Conservation (phyloP, 1,139 yeast genomes). For the Hanseniaspora sp. region DNA sequence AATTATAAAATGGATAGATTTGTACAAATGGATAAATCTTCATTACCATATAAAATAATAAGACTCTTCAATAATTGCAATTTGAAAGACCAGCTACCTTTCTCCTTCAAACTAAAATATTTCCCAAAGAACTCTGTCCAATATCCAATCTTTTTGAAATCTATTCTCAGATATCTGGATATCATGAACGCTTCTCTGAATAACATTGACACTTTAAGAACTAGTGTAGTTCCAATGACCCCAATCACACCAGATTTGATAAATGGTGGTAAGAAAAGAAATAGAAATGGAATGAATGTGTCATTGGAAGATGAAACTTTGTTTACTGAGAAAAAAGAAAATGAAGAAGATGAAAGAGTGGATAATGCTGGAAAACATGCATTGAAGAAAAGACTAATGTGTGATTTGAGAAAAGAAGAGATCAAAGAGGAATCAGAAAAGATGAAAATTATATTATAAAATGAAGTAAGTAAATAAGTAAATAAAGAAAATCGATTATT, state of each 20-base stretch:
- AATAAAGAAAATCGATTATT: no score
- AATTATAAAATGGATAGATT: constrained; percentile 18
- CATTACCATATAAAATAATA: constrained; percentile 15
- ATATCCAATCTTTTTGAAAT: constrained; percentile 12
- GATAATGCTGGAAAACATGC: not conserved
- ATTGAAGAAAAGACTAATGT: constrained; percentile 6
- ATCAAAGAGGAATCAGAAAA: not conserved
- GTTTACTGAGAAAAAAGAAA: not conserved
- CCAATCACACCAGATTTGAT: constrained; percentile 14
- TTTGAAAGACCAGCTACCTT: constrained; percentile 21
- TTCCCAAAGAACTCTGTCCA: constrained; percentile 17
- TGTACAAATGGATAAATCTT: constrained; percentile 15
- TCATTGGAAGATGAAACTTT: constrained; percentile 2
- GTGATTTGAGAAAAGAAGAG: constrained; percentile 7
- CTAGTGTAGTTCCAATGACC: constrained; percentile 3
- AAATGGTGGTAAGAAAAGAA: constrained; percentile 1
- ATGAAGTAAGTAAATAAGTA: no score
- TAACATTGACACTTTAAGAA: no score
- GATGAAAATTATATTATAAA: not conserved
- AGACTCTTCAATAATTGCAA: constrained; percentile 7
- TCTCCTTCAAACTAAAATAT: constrained; percentile 27
- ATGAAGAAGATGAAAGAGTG: not conserved
- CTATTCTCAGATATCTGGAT: constrained; percentile 7
- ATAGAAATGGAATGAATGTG: not conserved
- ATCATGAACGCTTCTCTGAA: not conserved